phyloP scores from a whole-genome alignment of 495 filamentous ascomycete genomes.

The Aspergillus sclerotiicarbonarius region DNA sequence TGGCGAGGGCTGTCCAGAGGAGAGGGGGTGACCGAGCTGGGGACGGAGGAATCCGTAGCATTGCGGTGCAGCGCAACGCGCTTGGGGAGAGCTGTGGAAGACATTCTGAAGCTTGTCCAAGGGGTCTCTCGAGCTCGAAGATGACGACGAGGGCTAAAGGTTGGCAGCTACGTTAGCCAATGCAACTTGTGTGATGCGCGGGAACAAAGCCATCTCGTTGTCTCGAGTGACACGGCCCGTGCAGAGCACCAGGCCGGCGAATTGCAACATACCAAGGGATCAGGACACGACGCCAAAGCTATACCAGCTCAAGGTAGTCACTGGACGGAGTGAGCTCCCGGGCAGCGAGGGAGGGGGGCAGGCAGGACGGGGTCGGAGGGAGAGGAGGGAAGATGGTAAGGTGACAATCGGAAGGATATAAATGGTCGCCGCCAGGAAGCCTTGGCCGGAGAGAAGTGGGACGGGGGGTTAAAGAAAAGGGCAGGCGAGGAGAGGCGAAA shows the following conservation, averaged over 20 bases:
- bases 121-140: not conserved
- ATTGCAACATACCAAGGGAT: conserved; percentile 11
- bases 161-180: not conserved
- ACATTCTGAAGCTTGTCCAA: conserved; percentile 38
- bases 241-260: not conserved
- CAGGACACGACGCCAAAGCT: not conserved
- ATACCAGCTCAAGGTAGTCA: conserved; percentile 3
- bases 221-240: no score
- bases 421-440: conserved; percentile 12
- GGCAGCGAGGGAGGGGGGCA: conserved; percentile 5
- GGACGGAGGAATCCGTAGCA: conserved; percentile 57
- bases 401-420: conserved; percentile 8
- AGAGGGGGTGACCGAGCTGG: conserved; percentile 62
- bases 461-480: conserved; percentile 8
- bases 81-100: conserved; percentile 57
- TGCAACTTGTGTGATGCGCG: not conserved
- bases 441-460: conserved; percentile 1
- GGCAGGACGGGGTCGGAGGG: conserved; percentile 10
- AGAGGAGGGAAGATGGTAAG: conserved; percentile 6
- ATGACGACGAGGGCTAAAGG: not conserved
- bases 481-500: conserved; percentile 8
- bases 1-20: conserved; percentile 67
- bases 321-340: conserved; percentile 11
- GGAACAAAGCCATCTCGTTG: not conserved
- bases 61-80: conserved; percentile 51